These are phyloP conservation scores for Noccaea caerulescens DNA, from an alignment of 345 rosid species.

Conservation along the genomic window DNA sequence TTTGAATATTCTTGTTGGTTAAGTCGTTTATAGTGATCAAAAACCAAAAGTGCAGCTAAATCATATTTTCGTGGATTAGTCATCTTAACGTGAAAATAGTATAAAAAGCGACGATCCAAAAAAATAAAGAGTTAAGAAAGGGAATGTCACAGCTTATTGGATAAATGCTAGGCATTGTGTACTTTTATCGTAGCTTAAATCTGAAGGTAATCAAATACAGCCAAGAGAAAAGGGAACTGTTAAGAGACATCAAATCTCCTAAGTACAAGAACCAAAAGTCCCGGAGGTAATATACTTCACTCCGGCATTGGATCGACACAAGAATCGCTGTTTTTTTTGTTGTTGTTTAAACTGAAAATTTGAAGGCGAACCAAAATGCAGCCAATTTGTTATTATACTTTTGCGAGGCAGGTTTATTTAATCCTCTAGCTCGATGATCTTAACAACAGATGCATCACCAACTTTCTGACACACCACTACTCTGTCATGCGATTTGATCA, in stretches of 20 bases:
- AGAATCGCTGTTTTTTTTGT: not conserved
- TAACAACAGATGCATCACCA: conserved; percentile 89
- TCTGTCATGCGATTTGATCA: conserved; percentile 77
- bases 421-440: conserved; percentile 90
- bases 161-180: conserved; percentile 34
- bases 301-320: conserved; percentile 24
- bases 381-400: conserved; percentile 17
- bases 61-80: not conserved
- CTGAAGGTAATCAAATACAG: conserved; percentile 21
- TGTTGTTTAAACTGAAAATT: not conserved
- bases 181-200: conserved; percentile 16
- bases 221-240: not conserved
- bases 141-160: conserved; percentile 29
- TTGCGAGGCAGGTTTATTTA: conserved; percentile 31
- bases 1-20: too few species aligned
- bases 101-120: not conserved
- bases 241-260: conserved; percentile 35
- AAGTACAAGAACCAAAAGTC: conserved; percentile 33
- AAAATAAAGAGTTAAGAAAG: too few species aligned
- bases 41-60: too few species aligned
- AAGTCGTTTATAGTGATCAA: too few species aligned
- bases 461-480: conserved; percentile 95
- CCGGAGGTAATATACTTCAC: conserved; percentile 32
- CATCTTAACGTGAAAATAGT: conserved; percentile 1
- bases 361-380: conserved; percentile 28